Conservation (phyloP, 441 rosid genomes). For the Mallotus repandus region DNA sequence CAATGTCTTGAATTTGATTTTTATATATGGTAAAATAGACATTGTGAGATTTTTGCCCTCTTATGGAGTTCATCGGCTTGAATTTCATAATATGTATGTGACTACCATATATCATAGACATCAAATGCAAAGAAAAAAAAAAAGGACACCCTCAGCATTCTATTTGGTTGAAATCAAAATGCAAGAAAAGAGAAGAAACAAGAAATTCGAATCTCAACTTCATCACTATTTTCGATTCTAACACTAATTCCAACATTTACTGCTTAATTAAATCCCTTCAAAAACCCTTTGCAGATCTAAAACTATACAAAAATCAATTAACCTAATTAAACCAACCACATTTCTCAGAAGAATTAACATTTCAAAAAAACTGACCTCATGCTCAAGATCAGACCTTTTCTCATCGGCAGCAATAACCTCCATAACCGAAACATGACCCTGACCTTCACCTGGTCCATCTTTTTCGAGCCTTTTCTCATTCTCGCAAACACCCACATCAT, state of each 20-base stretch:
- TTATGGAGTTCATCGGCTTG: too few relatives aligned
- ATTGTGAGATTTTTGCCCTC: too few relatives aligned
- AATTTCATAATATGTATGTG: too few relatives aligned
- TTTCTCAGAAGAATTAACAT: not conserved
- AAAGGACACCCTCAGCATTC: too few relatives aligned
- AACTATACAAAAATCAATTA: too few relatives aligned
- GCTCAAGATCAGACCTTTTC: slow-evolving; percentile 59
- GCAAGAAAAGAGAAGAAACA: not conserved
- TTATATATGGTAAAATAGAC: too few relatives aligned
- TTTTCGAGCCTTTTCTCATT: slow-evolving; percentile 24
- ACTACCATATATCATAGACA: too few relatives aligned
- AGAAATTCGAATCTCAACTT: not conserved
- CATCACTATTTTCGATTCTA: too few relatives aligned
- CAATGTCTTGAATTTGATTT: too few relatives aligned
- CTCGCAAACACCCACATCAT: slow-evolving; percentile 17
- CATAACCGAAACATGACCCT: slow-evolving; percentile 30
- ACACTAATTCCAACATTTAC: not conserved
- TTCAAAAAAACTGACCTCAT: slow-evolving; percentile 42
- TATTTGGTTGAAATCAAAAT: too few relatives aligned
- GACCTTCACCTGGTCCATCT: slow-evolving; percentile 18
- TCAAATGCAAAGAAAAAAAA: too few relatives aligned
- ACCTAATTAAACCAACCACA: too few relatives aligned
- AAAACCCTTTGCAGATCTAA: not conserved
- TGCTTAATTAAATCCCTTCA: not conserved
- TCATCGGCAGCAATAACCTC: slow-evolving; percentile 53